phyloP scores from a whole-genome alignment of 371 early-diverging fungal genomes.

The Encephalitozoon hellem region DNA sequence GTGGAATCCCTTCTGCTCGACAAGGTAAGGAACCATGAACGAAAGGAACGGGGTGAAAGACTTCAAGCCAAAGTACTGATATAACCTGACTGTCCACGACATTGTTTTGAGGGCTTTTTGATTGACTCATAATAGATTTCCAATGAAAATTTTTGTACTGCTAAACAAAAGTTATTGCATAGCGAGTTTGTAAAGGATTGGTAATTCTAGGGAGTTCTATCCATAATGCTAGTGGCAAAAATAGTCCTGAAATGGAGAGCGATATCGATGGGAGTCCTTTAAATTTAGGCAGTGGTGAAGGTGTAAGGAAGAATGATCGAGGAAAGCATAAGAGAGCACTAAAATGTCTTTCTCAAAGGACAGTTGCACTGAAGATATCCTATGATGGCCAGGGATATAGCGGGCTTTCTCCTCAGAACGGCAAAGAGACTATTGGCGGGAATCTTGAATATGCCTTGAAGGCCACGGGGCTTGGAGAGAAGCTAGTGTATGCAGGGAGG shows the following conservation, averaged over 20 bases:
- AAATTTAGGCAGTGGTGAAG: constrained; percentile 10
- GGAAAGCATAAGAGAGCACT: neutral
- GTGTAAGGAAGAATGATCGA: neutral
- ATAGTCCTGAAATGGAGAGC: constrained; percentile 22
- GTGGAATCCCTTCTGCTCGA: constrained; percentile 49
- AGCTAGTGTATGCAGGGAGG: constrained; percentile 53
- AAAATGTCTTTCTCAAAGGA: neutral
- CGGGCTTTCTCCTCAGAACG: constrained; percentile 21
- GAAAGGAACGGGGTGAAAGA: constrained; percentile 52
- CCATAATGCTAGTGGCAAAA: neutral
- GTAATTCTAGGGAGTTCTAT: neutral
- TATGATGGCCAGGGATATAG: constrained; percentile 45
- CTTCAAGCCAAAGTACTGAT: constrained; percentile 25
- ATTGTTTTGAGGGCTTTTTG: neutral
- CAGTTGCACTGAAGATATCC: constrained; percentile 36
- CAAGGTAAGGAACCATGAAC: constrained; percentile 52
- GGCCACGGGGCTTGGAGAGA: constrained; percentile 9
- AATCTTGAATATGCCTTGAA: constrained; percentile 29
- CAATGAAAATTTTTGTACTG: neutral
- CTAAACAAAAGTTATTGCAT: neutral
- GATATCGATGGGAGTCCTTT: neutral
- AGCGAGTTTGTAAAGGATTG: neutral
- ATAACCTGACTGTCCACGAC: neutral
- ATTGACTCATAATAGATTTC: neutral
- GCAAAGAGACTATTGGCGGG: constrained; percentile 18